Conservation (phyloP, 495 filamentous ascomycete genomes). For the Hypoxylon fragiforme region DNA sequence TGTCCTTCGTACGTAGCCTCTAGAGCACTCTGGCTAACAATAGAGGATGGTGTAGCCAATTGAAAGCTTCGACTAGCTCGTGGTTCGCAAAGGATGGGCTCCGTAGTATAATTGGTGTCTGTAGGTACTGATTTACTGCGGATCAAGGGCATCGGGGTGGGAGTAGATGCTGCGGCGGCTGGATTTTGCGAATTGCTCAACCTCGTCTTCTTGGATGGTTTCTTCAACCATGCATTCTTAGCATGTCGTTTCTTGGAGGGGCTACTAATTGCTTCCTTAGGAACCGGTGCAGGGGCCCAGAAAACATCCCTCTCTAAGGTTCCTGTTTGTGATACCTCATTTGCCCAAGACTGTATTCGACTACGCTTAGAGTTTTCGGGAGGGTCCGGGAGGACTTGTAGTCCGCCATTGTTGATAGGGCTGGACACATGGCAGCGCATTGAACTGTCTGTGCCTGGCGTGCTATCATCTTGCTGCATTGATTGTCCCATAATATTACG, state of each 20-base stretch:
- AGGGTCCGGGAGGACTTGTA: slow-evolving; percentile 4
- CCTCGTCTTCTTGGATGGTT: slow-evolving; percentile 27
- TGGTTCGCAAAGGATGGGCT: background rate
- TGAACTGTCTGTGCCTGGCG: slow-evolving; percentile 15
- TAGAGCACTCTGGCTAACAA: slow-evolving; percentile 6
- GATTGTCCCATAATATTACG: background rate
- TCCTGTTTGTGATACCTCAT: slow-evolving; percentile 7
- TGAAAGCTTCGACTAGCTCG: slow-evolving; percentile 29
- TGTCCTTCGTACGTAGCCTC: background rate
- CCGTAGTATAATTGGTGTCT: background rate
- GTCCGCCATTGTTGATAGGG: slow-evolving; percentile 33
- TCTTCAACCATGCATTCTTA: slow-evolving; percentile 32
- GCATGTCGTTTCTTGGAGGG: slow-evolving; percentile 26
- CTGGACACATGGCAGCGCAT: slow-evolving; percentile 35
- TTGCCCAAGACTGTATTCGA: slow-evolving; percentile 34
- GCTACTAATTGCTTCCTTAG: background rate
- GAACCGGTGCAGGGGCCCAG: slow-evolving; percentile 29
- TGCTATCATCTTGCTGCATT: slow-evolving; percentile 8
- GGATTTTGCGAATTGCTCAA: slow-evolving; percentile 18
- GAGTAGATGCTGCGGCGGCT: slow-evolving; percentile 17
- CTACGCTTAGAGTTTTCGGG: slow-evolving; percentile 7
- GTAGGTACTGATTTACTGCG: slow-evolving; percentile 13
- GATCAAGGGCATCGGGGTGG: slow-evolving; percentile 16
- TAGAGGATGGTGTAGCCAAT: slow-evolving; percentile 32
- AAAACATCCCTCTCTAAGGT: slow-evolving; percentile 30